Percentiles rank a stretch among this genome's conserved stretches.
phyloP scores from a whole-genome alignment of 805 yeast genomes.

The Groenewaldozyma tartarivorans region DNA sequence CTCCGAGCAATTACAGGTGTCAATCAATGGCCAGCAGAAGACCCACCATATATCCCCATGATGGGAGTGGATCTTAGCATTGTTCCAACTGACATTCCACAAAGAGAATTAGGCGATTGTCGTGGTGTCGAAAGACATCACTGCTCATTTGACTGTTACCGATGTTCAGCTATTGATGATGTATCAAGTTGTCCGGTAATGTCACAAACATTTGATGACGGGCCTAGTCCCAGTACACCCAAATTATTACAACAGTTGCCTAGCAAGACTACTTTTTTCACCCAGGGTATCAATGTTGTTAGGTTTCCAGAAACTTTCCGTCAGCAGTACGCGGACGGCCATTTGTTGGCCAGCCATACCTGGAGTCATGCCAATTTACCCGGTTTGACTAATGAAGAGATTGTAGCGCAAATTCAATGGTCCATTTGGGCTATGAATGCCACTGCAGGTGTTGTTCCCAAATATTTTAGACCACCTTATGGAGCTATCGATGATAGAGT shows the following conservation, averaged over 20 bases:
- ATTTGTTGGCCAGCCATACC: slow-evolving; percentile 78
- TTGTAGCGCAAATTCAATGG: slow-evolving; percentile 90
- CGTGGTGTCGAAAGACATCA: slow-evolving; percentile 36
- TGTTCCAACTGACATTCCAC: slow-evolving; percentile 38
- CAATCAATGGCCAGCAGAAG: slow-evolving; percentile 70
- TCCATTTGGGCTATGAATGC: slow-evolving; percentile 97
- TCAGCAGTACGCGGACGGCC: slow-evolving; percentile 51
- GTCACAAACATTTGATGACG: slow-evolving; percentile 91
- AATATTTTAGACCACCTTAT: slow-evolving; percentile 94
- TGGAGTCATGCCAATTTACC: slow-evolving; percentile 91
- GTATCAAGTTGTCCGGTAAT: slow-evolving; percentile 62
- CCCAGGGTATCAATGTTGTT: slow-evolving; percentile 73
- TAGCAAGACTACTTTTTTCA: slow-evolving; percentile 67
- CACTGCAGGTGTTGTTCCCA: slow-evolving; percentile 76
- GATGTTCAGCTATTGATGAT: slow-evolving; percentile 71
- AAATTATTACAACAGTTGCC: slow-evolving; percentile 46
- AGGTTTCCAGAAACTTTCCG: slow-evolving; percentile 65
- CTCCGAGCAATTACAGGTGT: slow-evolving; percentile 64
- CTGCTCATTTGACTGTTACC: slow-evolving; percentile 82
- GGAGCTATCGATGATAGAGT: slow-evolving; percentile 90
- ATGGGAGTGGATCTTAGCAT: slow-evolving; percentile 45
- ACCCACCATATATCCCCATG: slow-evolving; percentile 82
- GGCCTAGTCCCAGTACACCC: slow-evolving; percentile 71
- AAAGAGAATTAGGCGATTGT: slow-evolving; percentile 42
- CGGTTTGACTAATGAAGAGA: slow-evolving; percentile 61